Percentiles rank a stretch among this genome's conserved stretches.
phyloP scores from a whole-genome alignment of 768 basidiomycete genomes.

The Boletus huronensis region DNA sequence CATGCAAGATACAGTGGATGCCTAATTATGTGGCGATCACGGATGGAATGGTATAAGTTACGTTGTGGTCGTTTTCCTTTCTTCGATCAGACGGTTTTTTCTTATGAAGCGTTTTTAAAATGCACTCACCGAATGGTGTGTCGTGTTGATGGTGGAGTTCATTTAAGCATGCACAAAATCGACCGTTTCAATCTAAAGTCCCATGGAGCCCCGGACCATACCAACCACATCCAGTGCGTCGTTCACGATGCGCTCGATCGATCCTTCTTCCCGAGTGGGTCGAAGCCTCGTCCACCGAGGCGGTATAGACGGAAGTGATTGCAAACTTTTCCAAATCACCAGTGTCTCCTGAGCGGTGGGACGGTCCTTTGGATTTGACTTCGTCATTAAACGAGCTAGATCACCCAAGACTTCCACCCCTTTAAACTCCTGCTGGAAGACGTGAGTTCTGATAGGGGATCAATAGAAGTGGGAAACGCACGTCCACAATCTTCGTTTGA shows the following conservation, averaged over 20 bases:
- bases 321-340: slow-evolving; percentile 3
- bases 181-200: not conserved
- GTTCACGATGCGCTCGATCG: too few relatives aligned
- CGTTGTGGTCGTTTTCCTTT: too few relatives aligned
- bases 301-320: not conserved
- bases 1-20: too few relatives aligned
- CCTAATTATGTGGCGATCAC: too few relatives aligned
- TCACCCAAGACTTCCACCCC: too few relatives aligned
- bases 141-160: not conserved
- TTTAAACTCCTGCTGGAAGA: not conserved
- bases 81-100: too few relatives aligned
- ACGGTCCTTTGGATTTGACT: slow-evolving; percentile 3
- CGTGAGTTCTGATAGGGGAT: not conserved
- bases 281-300: slow-evolving; percentile 13
- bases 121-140: too few relatives aligned
- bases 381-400: slow-evolving; percentile 13
- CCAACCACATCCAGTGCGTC: slow-evolving; percentile 10
- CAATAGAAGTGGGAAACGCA: not conserved
- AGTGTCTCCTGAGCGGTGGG: not conserved
- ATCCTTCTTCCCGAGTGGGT: slow-evolving; percentile 3
- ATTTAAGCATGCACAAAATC: too few relatives aligned
- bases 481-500: not conserved
- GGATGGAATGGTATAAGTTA: too few relatives aligned
- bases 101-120: too few relatives aligned
- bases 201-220: slow-evolving; percentile 8